Percentiles rank a stretch among this genome's conserved stretches.
phyloP scores from a whole-genome alignment of 1,139 yeast genomes.

The Yamadazyma oceani region DNA sequence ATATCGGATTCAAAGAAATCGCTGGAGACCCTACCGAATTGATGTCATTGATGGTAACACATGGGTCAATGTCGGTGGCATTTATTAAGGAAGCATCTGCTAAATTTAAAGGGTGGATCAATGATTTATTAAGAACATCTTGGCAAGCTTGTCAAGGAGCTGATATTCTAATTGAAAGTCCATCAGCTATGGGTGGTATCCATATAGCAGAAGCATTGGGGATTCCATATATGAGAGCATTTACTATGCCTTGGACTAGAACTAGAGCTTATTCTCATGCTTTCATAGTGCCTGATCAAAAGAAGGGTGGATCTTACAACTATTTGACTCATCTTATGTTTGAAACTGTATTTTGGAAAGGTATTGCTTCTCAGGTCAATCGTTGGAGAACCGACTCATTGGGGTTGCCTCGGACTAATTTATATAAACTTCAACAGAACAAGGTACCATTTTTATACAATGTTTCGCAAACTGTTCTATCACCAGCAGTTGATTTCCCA shows the following conservation, averaged over 20 bases:
- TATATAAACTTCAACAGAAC: slow-evolving; percentile 69
- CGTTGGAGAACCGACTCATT: slow-evolving; percentile 77
- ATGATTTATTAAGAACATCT: slow-evolving; percentile 62
- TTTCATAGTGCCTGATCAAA: slow-evolving; percentile 90
- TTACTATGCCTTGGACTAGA: slow-evolving; percentile 98
- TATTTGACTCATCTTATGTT: slow-evolving; percentile 89
- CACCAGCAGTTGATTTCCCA: slow-evolving; percentile 90
- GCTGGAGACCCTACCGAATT: slow-evolving; percentile 94
- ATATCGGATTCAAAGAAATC: slow-evolving; percentile 65
- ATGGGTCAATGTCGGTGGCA: slow-evolving; percentile 82
- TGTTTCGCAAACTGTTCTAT: slow-evolving; percentile 82
- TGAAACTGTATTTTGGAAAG: slow-evolving; percentile 93
- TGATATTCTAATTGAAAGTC: slow-evolving; percentile 87
- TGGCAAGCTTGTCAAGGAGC: slow-evolving; percentile 87
- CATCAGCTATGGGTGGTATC: slow-evolving; percentile 93
- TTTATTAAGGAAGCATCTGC: slow-evolving; percentile 80
- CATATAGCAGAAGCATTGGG: slow-evolving; percentile 91
- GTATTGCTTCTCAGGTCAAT: slow-evolving; percentile 85
- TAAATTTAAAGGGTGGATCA: slow-evolving; percentile 79
- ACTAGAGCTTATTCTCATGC: slow-evolving; percentile 97
- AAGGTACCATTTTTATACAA: slow-evolving; percentile 87
- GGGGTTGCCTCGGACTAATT: slow-evolving; percentile 64
- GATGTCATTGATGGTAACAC: slow-evolving; percentile 90
- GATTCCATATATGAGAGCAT: slow-evolving; percentile 90
- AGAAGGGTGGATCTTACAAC: slow-evolving; percentile 89